A percentile compares a stretch with the other conserved stretches of the same genome.
phyloP scores from a whole-genome alignment of 192 early-diverging fungal species.

The Mortierella hygrophila region DNA sequence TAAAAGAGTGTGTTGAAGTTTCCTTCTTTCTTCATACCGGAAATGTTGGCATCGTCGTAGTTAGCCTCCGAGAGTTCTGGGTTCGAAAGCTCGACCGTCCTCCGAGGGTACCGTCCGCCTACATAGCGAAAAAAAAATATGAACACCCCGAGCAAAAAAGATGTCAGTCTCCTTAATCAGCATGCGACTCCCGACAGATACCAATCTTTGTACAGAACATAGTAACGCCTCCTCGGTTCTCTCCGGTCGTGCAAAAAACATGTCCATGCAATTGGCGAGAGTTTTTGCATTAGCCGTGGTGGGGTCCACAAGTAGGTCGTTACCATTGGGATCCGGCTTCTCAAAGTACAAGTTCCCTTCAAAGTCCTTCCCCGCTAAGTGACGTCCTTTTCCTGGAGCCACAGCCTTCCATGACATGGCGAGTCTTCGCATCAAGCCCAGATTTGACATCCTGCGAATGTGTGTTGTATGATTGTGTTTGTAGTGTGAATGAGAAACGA shows the following conservation, averaged over 20 bases:
- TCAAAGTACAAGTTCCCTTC: slow-evolving; percentile 53
- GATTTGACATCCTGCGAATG: slow-evolving; percentile 18
- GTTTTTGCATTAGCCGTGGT: no score
- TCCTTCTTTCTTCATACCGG: slow-evolving; percentile 12
- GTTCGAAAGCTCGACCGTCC: slow-evolving; percentile 43
- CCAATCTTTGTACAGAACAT: no score
- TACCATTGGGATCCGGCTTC: slow-evolving; percentile 56
- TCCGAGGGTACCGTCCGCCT: slow-evolving; percentile 47
- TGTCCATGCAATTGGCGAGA: no score
- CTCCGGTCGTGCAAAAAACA: no score
- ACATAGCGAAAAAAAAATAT: neutral
- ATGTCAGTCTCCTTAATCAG: neutral
- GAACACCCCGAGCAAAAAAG: neutral
- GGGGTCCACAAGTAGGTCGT: neutral
- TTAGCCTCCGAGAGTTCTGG: slow-evolving; percentile 43
- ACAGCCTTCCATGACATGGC: slow-evolving; percentile 28
- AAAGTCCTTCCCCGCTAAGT: slow-evolving; percentile 41
- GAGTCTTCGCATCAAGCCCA: slow-evolving; percentile 41
- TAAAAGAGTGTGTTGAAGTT: no score
- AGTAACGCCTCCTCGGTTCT: no score
- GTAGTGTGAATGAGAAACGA: neutral
- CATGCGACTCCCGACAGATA: no score
- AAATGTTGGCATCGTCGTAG: slow-evolving; percentile 53
- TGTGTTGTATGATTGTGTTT: neutral
- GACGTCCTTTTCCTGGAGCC: slow-evolving; percentile 39